Evolutionary conservation across 768 basidiomycete genomes (phyloP).

Genomic region (Lactarius evosmus): DNA sequence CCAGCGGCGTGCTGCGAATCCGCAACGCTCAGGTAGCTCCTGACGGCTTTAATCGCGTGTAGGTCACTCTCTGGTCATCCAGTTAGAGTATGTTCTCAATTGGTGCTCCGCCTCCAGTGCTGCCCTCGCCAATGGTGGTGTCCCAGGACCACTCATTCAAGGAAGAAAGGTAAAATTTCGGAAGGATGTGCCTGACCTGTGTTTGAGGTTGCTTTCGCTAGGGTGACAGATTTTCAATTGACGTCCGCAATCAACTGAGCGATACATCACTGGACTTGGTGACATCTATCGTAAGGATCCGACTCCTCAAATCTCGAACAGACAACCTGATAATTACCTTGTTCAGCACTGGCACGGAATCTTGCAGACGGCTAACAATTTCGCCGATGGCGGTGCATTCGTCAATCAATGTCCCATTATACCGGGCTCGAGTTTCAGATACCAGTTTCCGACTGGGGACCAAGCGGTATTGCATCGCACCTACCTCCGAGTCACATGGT

Average conservation of each 20-base stretch:
- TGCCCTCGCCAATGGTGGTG: constrained; percentile 43
- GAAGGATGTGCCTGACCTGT: neutral
- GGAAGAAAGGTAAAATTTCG: constrained; percentile 33
- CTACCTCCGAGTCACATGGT: too few relatives aligned
- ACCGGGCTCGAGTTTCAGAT: constrained; percentile 40
- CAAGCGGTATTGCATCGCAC: constrained; percentile 38
- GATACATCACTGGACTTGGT: constrained; percentile 45
- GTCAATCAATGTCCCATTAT: constrained; percentile 48
- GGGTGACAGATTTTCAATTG: constrained; percentile 41
- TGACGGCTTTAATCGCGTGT: constrained; percentile 28
- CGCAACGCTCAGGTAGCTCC: constrained; percentile 26
- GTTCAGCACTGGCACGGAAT: constrained; percentile 56
- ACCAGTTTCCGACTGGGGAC: constrained; percentile 36
- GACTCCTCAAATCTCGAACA: neutral
- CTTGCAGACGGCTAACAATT: constrained; percentile 41
- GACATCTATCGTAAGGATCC: constrained; percentile 44
- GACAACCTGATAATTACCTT: neutral
- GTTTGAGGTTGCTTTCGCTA: constrained; percentile 30
- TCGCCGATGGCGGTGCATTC: constrained; percentile 43
- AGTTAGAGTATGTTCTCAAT: neutral
- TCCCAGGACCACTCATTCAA: constrained; percentile 47
- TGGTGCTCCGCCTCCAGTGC: constrained; percentile 32
- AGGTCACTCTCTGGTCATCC: neutral
- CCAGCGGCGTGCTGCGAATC: constrained; percentile 28
- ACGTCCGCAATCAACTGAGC: constrained; percentile 43